Base-by-base conservation (phyloP, 2,329 filamentous ascomycete genomes). In the Exserohilum turcica region DNA sequence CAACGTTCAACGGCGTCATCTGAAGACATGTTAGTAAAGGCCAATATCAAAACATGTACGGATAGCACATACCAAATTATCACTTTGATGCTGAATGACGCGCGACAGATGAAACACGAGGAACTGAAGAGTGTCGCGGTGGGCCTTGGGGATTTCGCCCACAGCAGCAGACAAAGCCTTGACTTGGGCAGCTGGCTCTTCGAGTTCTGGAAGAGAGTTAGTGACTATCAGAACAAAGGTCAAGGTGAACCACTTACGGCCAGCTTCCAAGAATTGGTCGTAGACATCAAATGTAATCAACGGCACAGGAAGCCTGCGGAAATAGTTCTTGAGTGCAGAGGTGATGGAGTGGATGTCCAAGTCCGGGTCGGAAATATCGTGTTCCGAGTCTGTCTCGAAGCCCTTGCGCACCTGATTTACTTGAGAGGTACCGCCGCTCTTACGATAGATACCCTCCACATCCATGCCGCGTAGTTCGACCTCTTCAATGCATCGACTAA, bases 381-480 rank as follows among this genome's bases (percentile, higher is more conserved):
- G 94, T 68, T 93, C 90, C 60, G 89, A 84, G 54, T 85, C 88
- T 73, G 87, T 88, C 74, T 97, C 92, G 72, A 99, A 97, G 10
- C 92, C 92, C 62, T 92, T 90, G 68, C 93, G 91, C 64, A 99
- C 90, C 67, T 85, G 82, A 74, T 96, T 95, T 71, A 96, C 89
- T 73, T 95, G 91, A 7, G 90, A 91, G 66, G 89, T 92, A 62
- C 92, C 94, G 52, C 94, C 94, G 44, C 92, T 96, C 81, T 99
- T 99, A 68, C 94, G 87, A 78, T 99, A 99, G 65, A 99, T 96
- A 58, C 94, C 94, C 77, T 97, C 94, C 64, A 95, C 85, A 67
- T 97, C 92, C 91, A 99, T 96, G 76, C 93, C 94, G 71, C 94
- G 87, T 18, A 94, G 79, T 75, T 99, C 94, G 33, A 99, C 94